phyloP scores from a whole-genome alignment of 2,329 filamentous ascomycete species.

The Trichoderma pleuroti region DNA sequence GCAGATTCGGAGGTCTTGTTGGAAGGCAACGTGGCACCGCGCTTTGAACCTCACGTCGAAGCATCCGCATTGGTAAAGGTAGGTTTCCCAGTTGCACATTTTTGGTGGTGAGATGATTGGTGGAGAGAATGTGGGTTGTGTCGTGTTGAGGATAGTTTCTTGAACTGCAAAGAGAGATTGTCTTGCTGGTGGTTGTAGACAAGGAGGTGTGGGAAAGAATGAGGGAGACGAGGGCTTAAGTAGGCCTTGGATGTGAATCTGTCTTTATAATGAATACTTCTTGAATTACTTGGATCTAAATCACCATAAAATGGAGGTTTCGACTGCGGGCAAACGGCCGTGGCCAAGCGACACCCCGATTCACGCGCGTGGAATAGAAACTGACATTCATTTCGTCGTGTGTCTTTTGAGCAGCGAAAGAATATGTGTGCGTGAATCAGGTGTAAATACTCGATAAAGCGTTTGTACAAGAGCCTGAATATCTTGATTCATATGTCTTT shows the following conservation, averaged over 20 bases:
- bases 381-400: neutral
- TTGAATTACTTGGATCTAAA: neutral
- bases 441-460: neutral
- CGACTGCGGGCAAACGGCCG: neutral
- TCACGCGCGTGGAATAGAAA: neutral
- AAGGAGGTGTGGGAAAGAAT: neutral
- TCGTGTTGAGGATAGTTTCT: neutral
- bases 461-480: neutral
- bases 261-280: no score
- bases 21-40: constrained; percentile 1
- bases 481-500: neutral
- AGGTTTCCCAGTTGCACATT: constrained; percentile 20
- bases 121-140: no score
- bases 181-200: neutral
- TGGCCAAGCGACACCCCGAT: neutral
- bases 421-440: neutral
- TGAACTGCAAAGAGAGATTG: neutral
- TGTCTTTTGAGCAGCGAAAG: neutral
- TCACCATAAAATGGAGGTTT: neutral
- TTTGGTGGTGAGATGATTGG: neutral
- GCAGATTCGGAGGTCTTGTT: neutral
- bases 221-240: neutral
- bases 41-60: neutral
- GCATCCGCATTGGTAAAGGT: constrained; percentile 14
- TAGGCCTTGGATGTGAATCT: neutral